Conservation (phyloP, 2,329 filamentous ascomycete genomes). For the Thelonectria olida region DNA sequence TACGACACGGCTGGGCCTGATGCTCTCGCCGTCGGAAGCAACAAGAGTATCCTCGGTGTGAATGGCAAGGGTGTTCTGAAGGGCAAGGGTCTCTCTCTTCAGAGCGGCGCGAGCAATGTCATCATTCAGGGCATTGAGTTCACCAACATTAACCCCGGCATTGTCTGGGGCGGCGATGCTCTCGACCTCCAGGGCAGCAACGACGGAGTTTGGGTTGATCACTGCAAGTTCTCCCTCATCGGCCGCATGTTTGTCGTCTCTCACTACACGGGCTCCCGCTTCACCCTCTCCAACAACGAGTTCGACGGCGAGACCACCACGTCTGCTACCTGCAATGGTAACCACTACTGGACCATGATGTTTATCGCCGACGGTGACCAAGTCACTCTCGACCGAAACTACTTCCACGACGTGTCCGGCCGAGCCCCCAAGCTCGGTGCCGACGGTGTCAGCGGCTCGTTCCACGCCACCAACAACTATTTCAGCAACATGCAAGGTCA, state of each 20-base stretch:
- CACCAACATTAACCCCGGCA: constrained; percentile 52
- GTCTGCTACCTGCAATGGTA: constrained; percentile 42
- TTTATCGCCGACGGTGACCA: constrained; percentile 41
- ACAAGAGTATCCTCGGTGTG: constrained; percentile 41
- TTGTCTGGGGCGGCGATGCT: constrained; percentile 44
- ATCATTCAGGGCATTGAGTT: constrained; percentile 61
- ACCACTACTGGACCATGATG: constrained; percentile 47
- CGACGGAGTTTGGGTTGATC: constrained; percentile 44
- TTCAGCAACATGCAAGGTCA: constrained; percentile 49
- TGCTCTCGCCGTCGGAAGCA: constrained; percentile 38
- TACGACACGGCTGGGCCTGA: constrained; percentile 39
- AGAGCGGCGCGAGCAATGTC: constrained; percentile 55
- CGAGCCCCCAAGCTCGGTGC: constrained; percentile 45
- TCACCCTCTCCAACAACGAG: constrained; percentile 51
- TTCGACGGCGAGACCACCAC: constrained; percentile 47
- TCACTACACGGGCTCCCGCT: constrained; percentile 44
- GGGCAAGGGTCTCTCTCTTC: constrained; percentile 55
- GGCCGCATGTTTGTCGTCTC: constrained; percentile 52
- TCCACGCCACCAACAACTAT: constrained; percentile 42
- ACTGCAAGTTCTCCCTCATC: constrained; percentile 51
- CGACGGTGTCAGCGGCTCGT: constrained; percentile 27
- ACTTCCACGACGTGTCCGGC: constrained; percentile 40
- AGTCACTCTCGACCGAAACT: constrained; percentile 39
- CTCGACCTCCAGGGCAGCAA: constrained; percentile 49
- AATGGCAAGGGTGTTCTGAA: constrained; percentile 39